These are phyloP conservation scores for Vitis hybrid DNA, from an alignment of 177 flowering plant species.

Conservation along the genomic window DNA sequence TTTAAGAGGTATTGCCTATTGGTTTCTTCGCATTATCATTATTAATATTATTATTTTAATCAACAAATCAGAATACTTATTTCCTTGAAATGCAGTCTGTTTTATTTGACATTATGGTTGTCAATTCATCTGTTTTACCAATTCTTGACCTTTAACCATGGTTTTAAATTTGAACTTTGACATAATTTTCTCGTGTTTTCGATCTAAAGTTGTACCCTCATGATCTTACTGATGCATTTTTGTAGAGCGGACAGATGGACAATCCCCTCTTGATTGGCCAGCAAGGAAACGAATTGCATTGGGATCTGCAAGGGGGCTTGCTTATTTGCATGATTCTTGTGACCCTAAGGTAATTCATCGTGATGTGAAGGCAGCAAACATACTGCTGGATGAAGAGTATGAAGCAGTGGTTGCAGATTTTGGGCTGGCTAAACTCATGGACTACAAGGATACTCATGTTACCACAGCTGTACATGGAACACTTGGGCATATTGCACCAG, in stretches of 20 bases:
- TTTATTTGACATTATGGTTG: no score
- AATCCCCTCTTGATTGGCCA: slow-evolving; percentile 62
- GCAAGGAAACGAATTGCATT: slow-evolving; percentile 56
- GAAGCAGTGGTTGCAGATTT: slow-evolving; percentile 84
- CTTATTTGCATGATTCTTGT: slow-evolving; percentile 80
- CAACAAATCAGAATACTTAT: no score
- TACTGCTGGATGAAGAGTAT: slow-evolving; percentile 70
- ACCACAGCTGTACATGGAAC: slow-evolving; percentile 86
- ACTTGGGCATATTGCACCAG: slow-evolving; percentile 79
- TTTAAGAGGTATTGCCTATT: slow-evolving; percentile 55
- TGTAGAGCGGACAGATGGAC: slow-evolving; percentile 45
- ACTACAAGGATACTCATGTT: slow-evolving; percentile 80
- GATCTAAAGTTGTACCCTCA: not conserved
- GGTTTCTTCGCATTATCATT: not conserved
- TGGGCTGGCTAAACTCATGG: slow-evolving; percentile 84
- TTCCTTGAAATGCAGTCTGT: not conserved
- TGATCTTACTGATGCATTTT: slow-evolving; percentile 14
- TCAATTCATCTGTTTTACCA: no score
- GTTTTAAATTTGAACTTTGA: no score
- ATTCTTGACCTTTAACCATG: no score
- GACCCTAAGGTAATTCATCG: slow-evolving; percentile 83
- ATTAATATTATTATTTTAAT: not conserved
- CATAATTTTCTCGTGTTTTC: no score
- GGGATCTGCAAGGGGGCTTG: slow-evolving; percentile 76
- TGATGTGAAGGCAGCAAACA: slow-evolving; percentile 84